phyloP scores from a whole-genome alignment of 1,139 yeast species.

The Diutina neorugosa region DNA sequence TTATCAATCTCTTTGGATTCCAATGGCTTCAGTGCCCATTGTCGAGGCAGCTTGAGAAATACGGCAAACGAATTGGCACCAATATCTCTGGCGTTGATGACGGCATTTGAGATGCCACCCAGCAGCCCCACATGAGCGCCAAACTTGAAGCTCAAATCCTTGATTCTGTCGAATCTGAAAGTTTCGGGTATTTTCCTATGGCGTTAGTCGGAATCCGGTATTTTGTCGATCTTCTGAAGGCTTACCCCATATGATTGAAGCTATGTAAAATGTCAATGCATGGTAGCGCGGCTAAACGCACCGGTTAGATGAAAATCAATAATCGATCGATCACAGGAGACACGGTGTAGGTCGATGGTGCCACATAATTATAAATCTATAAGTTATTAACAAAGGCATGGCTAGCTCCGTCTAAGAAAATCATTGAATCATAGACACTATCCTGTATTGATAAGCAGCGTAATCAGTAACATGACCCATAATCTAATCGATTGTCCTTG shows the following conservation, averaged over 20 bases:
- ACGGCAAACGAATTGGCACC: constrained; percentile 86
- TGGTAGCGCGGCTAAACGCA: background rate
- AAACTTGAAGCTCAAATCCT: constrained; percentile 29
- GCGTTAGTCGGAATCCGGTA: background rate
- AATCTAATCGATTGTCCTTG: background rate
- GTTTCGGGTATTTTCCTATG: constrained; percentile 1
- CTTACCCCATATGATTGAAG: background rate
- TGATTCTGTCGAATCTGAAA: background rate
- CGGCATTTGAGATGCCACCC: constrained; percentile 69
- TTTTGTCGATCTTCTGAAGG: background rate
- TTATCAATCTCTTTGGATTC: constrained; percentile 52
- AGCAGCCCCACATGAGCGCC: constrained; percentile 76
- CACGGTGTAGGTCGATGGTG: background rate
- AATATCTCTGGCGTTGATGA: constrained; percentile 58
- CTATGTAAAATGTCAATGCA: background rate
- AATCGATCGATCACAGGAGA: background rate
- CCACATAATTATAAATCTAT: background rate
- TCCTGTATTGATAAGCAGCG: too few relatives aligned
- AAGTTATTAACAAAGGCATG: background rate
- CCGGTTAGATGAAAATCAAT: background rate
- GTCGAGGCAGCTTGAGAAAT: constrained; percentile 79
- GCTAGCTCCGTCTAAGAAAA: background rate
- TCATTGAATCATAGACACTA: too few relatives aligned
- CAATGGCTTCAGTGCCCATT: constrained; percentile 80
- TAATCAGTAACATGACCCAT: too few relatives aligned